These are phyloP conservation scores for Penicillium manginii DNA, from an alignment of 495 filamentous ascomycete species.

Conservation along the genomic window DNA sequence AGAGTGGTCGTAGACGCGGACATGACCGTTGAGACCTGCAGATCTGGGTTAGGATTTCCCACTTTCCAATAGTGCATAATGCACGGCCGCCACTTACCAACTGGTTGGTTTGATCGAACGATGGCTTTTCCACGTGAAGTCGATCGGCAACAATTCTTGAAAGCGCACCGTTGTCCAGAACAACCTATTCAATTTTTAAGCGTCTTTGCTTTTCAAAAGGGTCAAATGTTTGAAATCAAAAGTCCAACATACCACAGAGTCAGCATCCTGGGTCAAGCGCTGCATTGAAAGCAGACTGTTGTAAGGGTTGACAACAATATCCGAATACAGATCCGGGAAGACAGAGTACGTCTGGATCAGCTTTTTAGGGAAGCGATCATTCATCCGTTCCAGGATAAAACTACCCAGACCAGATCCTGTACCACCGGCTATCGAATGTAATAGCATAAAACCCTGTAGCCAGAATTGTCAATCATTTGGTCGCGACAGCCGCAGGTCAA, in stretches of 20 bases:
- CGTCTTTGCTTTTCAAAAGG: no score
- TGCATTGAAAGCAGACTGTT: conserved; percentile 94
- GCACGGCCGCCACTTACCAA: conserved; percentile 54
- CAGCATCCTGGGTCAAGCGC: conserved; percentile 90
- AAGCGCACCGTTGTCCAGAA: conserved; percentile 92
- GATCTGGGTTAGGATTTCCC: not conserved
- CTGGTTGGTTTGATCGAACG: conserved; percentile 97
- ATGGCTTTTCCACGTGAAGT: conserved; percentile 90
- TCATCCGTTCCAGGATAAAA: conserved; percentile 93
- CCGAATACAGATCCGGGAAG: conserved; percentile 88
- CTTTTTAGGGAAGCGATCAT: conserved; percentile 98
- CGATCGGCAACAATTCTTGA: conserved; percentile 93
- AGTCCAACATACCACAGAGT: conserved; percentile 70
- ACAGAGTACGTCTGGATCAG: conserved; percentile 99
- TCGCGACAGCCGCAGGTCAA: not conserved
- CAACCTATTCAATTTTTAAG: conserved; percentile 56
- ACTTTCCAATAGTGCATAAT: not conserved
- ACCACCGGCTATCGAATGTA: conserved; percentile 96
- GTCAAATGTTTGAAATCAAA: not conserved
- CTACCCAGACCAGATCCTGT: conserved; percentile 94
- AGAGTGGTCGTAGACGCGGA: conserved; percentile 96
- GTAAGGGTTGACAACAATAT: conserved; percentile 97
- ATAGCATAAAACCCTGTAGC: conserved; percentile 87
- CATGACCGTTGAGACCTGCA: conserved; percentile 90
- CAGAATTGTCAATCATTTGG: not conserved